Evolutionary conservation across 176 grass and related monocot genomes (phyloP).

Genomic region (Oryza coarctata): DNA sequence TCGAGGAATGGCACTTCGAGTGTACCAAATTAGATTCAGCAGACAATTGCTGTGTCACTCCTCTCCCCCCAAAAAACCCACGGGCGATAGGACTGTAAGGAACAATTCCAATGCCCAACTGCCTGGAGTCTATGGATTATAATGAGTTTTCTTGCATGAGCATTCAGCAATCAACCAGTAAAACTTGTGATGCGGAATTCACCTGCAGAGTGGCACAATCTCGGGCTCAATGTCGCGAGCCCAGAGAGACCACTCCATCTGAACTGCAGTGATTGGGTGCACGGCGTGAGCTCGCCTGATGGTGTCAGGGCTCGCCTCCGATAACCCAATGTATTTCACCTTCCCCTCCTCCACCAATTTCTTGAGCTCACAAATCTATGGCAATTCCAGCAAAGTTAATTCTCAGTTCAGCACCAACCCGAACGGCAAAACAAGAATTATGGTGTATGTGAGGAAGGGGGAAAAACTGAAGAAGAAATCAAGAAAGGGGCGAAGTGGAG

Average conservation of each 20-base stretch:
- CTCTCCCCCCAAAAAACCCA: slow-evolving; percentile 74
- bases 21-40: slow-evolving; percentile 61
- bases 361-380: slow-evolving; percentile 76
- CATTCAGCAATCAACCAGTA: background rate
- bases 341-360: slow-evolving; percentile 87
- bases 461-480: background rate
- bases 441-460: background rate
- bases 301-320: slow-evolving; percentile 77
- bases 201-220: slow-evolving; percentile 90
- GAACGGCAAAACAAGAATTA: background rate
- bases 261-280: slow-evolving; percentile 70
- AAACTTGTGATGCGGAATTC: background rate
- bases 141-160: background rate
- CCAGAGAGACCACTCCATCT: slow-evolving; percentile 97
- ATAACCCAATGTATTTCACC: slow-evolving; percentile 75
- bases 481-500: background rate
- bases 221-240: slow-evolving; percentile 76
- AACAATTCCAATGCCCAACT: slow-evolving; percentile 88
- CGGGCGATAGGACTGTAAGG: slow-evolving; percentile 80
- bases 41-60: slow-evolving; percentile 49
- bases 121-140: slow-evolving; percentile 32
- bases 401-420: background rate
- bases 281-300: slow-evolving; percentile 70
- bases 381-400: background rate
- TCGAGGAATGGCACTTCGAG: background rate